A percentile compares a stretch with the other conserved stretches of the same genome.
Conservation (phyloP, 768 basidiomycete species). For the Trametes cinnabarina region DNA sequence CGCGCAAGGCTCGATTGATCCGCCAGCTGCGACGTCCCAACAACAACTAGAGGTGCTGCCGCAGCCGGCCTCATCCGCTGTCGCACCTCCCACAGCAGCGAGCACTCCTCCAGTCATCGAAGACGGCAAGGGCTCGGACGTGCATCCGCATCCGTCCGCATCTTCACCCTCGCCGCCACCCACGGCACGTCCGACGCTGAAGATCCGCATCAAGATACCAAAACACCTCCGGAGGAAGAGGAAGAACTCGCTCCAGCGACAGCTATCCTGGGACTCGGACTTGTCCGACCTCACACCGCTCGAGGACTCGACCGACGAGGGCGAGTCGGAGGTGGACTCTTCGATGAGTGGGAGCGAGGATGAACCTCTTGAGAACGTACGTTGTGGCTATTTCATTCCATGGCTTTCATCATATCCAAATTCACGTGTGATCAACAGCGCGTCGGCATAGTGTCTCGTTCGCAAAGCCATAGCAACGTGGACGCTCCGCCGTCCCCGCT, state of each 20-base stretch:
- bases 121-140: neutral
- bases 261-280: conserved; percentile 21
- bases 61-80: no score
- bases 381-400: neutral
- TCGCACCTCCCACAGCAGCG: no score
- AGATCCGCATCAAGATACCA: neutral
- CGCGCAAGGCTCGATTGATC: no score
- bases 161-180: neutral
- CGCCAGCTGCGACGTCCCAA: no score
- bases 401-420: neutral
- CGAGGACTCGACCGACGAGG: conserved; percentile 19
- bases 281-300: conserved; percentile 28
- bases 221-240: neutral
- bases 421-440: neutral
- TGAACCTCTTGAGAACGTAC: neutral
- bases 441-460: neutral
- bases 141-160: neutral
- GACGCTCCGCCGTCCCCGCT: neutral
- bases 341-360: conserved; percentile 1
- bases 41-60: no score
- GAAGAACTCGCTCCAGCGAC: neutral
- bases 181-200: neutral
- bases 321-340: conserved; percentile 17
- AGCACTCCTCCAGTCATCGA: no score
- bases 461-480: neutral